Evolutionary conservation across 78 protist genomes (phyloP).

Genomic region (Dictyostelium brefeldianum): DNA sequence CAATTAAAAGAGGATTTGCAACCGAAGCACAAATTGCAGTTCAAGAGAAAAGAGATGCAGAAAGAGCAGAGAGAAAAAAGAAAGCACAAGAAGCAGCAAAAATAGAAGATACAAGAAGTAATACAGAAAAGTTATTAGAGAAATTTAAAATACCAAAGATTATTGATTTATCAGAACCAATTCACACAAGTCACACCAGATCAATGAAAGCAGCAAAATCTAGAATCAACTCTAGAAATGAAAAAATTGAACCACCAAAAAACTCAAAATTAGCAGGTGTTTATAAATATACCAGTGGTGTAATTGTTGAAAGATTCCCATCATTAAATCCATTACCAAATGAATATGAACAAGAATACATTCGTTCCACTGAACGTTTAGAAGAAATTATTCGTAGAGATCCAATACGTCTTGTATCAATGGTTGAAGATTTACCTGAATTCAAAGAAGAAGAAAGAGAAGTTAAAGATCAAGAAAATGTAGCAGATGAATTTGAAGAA

Average conservation of each 20-base stretch:
- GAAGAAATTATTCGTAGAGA: conserved; percentile 9
- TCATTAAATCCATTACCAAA: conserved; percentile 55
- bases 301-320: conserved; percentile 76
- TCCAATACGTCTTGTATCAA: conserved; percentile 23
- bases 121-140: conserved; percentile 34
- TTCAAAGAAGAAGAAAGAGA: not conserved
- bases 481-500: conserved; percentile 52
- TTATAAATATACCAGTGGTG: conserved; percentile 16
- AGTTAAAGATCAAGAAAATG: not conserved
- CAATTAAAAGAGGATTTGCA: not conserved
- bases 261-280: not conserved
- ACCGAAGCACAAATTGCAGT: not conserved
- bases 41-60: not conserved
- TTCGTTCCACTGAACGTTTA: conserved; percentile 10
- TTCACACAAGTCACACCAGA: not conserved
- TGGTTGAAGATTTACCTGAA: conserved; percentile 72
- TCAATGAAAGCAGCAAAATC: conserved; percentile 3
- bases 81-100: not conserved
- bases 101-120: conserved; percentile 36
- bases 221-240: not conserved
- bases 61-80: not conserved
- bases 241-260: not conserved
- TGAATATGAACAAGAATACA: conserved; percentile 44
- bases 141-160: conserved; percentile 65
- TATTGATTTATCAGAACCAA: conserved; percentile 46